Evolutionary conservation across 2,329 filamentous ascomycete species (phyloP).

Genomic region (Talaromyces marneffei): DNA sequence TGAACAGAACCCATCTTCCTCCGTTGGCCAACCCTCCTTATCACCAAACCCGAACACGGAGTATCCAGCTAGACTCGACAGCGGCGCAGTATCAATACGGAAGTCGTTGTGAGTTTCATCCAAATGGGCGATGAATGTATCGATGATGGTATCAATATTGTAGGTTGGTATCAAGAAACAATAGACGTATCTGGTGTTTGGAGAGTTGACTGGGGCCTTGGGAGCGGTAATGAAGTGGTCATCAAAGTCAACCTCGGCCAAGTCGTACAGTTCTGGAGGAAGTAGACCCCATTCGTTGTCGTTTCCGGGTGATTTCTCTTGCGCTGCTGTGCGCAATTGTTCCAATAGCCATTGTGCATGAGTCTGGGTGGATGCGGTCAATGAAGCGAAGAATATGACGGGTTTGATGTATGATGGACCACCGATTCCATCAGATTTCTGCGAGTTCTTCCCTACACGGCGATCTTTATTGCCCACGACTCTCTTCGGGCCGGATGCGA

Average conservation of each 20-base stretch:
- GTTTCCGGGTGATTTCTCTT: slow-evolving; percentile 20
- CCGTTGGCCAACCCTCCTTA: slow-evolving; percentile 82
- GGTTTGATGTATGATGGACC: slow-evolving; percentile 49
- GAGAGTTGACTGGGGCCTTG: slow-evolving; percentile 46
- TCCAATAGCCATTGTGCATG: slow-evolving; percentile 61
- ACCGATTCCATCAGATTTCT: slow-evolving; percentile 16
- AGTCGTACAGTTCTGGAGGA: slow-evolving; percentile 63
- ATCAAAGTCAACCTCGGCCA: slow-evolving; percentile 85
- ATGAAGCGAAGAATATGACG: slow-evolving; percentile 80
- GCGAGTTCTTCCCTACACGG: slow-evolving; percentile 23
- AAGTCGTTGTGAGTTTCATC: slow-evolving; percentile 95
- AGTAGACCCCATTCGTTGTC: slow-evolving; percentile 36
- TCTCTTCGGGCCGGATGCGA: slow-evolving; percentile 27
- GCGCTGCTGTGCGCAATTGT: slow-evolving; percentile 44
- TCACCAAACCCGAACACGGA: slow-evolving; percentile 94
- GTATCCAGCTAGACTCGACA: slow-evolving; percentile 73
- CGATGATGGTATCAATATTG: slow-evolving; percentile 88
- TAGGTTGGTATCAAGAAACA: slow-evolving; percentile 82
- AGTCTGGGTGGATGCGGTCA: slow-evolving; percentile 76
- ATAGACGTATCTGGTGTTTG: slow-evolving; percentile 64
- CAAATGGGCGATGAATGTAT: slow-evolving; percentile 79
- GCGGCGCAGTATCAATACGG: slow-evolving; percentile 81
- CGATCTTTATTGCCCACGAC: slow-evolving; percentile 30
- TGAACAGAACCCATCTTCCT: slow-evolving; percentile 85
- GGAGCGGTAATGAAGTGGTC: slow-evolving; percentile 82